Evolutionary conservation across 2,329 filamentous ascomycete genomes (phyloP), one percentile per base, ranked within the genome.

Genomic region (Hysterium pulicare): DNA sequence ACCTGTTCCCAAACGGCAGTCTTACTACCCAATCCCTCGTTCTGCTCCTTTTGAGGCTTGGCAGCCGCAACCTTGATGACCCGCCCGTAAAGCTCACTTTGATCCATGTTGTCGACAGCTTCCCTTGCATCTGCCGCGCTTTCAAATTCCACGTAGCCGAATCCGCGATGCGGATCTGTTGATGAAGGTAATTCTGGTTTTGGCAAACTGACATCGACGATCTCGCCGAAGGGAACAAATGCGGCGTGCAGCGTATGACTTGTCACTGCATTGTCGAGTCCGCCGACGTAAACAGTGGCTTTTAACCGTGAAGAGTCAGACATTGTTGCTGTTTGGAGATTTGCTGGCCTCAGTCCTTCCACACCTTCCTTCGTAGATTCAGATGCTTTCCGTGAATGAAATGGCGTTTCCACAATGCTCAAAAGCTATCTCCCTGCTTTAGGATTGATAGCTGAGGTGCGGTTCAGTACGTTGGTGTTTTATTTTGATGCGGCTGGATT

Each of bases 71-170:
- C 91, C 66, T 90, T 95, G 65, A 98, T 85, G 11, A 93, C 84
- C 46, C 88, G 82, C 9, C 93, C 94, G 64, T 91, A 97, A 34
- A 98, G 79, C 71, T 97, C 91, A 47, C 90, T 86, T 66, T 95
- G 90, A 64, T 98, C 89, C 91, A 98, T 97, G 64, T 98, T 98
- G 75, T 97, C 90, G 66, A 98, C 95, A 38, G 93, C 93, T 69
- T 97, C 91, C 59, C 84, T 84, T 21, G 90, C 91, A 69, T 98
- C 93, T 44, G 84, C 81, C 10, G 82, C 77, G 44, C 89, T 79
- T 58, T 96, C 90, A 61, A 87, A 98, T 62, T 98, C 93, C 38
- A 98, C 87, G 64, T 98, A 97, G 45, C 90, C 93, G 67, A 97
- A 98, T 1, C 94, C 93, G 40, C 90, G 79, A 66, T 98, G 93